These are phyloP conservation scores for Astragalus membranaceus DNA, from an alignment of 306 rosid genomes.

Conservation along the genomic window DNA sequence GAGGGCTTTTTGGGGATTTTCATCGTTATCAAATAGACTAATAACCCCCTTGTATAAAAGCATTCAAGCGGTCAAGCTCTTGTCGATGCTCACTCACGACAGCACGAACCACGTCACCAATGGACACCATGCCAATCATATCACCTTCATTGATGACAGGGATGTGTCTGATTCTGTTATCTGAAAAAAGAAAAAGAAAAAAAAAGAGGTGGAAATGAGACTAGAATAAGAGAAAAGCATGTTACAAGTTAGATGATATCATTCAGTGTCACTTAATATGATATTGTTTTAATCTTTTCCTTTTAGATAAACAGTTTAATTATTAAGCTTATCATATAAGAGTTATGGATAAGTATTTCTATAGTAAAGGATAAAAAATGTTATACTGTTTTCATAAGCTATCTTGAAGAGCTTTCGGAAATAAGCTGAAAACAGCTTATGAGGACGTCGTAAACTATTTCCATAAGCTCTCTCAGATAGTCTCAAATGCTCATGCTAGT, in stretches of 20 bases:
- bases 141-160: constrained; percentile 65
- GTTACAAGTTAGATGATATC: not conserved
- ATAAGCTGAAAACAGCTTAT: too few relatives aligned
- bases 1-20: constrained; percentile 21
- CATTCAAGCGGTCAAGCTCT: constrained; percentile 93
- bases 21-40: constrained; percentile 43
- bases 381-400: too few relatives aligned
- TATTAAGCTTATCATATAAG: too few relatives aligned
- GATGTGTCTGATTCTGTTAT: constrained; percentile 96
- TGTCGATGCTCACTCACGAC: constrained; percentile 93
- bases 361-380: too few relatives aligned
- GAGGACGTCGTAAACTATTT: too few relatives aligned
- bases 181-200: constrained; percentile 33
- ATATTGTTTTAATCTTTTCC: too few relatives aligned
- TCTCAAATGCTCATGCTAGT: too few relatives aligned
- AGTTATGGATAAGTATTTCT: too few relatives aligned
- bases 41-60: constrained; percentile 93
- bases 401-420: too few relatives aligned
- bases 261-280: not conserved
- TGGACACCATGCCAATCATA: constrained; percentile 98
- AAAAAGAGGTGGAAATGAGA: not conserved
- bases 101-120: constrained; percentile 98
- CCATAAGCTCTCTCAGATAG: too few relatives aligned
- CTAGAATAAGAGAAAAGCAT: not conserved
- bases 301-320: too few relatives aligned